Evolutionary conservation across 2,329 filamentous ascomycete genomes (phyloP), one percentile per base, ranked within the genome.

Genomic region (Neoascochyta sp.): DNA sequence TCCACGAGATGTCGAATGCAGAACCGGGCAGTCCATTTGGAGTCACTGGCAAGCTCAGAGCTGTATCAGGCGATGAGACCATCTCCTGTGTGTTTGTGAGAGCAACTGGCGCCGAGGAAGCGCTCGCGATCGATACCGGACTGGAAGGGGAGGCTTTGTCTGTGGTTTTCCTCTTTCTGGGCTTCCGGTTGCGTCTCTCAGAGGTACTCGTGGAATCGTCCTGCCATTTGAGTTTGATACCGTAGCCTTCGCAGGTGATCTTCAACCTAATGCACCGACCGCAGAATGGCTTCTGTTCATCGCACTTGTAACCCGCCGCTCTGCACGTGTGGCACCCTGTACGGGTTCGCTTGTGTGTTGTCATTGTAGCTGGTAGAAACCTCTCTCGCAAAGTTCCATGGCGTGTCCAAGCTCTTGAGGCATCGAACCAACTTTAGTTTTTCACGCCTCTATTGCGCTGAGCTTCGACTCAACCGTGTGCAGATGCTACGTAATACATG

Each of bases 251-350:
- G 29, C 54, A 58, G 7, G 30, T 41, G 18, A 56, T 56, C 9
- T 47, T 51, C n/a, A 58, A 24, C 13, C 54, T 39, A 4, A 36
- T 44, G 14, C 54, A 58, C 19, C 54, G 34, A 10, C 46, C 42
- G 17, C 54, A 58, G 21, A 38, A 44, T 3, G 54, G 54, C 16
- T 52, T 57, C 17, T 50, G 37, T 26, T 58, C 54, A 24, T 58
- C 53, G 39, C 54, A 58, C 28, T 58, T 58, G 31, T 58, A 58
- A 2, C 54, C 54, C 9, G 53, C 50, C 34, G 54, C 52, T 10
- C 53, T 36, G 39, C 54, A 58, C 4, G 54, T 58, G 53, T 53
- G 56, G 35, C 54, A 58, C 19, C 54, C 54, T 6, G 52, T 54
- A 19, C 54, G 37, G 9, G 50, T 47, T 36, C 54, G 45, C 14